phyloP scores from a whole-genome alignment of 1,284 basidiomycete genomes.

The Xanthoconium separans region DNA sequence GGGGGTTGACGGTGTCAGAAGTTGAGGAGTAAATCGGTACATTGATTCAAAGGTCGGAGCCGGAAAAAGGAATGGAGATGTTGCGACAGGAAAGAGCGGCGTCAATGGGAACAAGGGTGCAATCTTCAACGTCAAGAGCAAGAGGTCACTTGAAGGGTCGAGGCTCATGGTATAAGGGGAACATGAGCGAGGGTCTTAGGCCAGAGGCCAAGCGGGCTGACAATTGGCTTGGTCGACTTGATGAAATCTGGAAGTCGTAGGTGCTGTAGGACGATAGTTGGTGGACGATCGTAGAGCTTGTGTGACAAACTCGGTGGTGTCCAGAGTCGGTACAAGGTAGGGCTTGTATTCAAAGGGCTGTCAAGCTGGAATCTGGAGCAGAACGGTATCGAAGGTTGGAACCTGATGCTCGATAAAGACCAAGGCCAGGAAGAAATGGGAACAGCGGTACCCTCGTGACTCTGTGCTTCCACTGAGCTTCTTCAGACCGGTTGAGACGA shows the following conservation, averaged over 20 bases:
- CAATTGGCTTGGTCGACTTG: background rate
- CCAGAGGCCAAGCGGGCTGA: background rate
- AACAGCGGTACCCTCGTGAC: background rate
- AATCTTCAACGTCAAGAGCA: background rate
- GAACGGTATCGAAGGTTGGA: background rate
- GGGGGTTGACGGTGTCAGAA: background rate
- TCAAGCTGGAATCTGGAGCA: too few species aligned
- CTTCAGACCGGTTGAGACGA: background rate
- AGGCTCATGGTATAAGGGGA: background rate
- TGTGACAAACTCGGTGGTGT: background rate
- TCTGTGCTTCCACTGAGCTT: background rate
- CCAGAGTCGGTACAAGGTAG: background rate
- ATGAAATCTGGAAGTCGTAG: background rate
- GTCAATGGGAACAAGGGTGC: background rate
- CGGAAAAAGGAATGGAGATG: slow-evolving; percentile 1
- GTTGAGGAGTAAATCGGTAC: background rate
- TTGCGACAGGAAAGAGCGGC: background rate
- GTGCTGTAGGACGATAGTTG: background rate
- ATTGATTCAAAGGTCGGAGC: background rate
- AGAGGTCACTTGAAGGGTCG: background rate
- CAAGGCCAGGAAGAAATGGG: background rate
- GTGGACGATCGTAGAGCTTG: background rate
- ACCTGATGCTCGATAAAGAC: background rate
- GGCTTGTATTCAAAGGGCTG: too few species aligned
- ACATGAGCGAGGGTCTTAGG: background rate